Evolutionary conservation across 352 stramenopile genomes (phyloP), one percentile per base, ranked within the genome.

Genomic region (Phytophthora nicotianae): DNA sequence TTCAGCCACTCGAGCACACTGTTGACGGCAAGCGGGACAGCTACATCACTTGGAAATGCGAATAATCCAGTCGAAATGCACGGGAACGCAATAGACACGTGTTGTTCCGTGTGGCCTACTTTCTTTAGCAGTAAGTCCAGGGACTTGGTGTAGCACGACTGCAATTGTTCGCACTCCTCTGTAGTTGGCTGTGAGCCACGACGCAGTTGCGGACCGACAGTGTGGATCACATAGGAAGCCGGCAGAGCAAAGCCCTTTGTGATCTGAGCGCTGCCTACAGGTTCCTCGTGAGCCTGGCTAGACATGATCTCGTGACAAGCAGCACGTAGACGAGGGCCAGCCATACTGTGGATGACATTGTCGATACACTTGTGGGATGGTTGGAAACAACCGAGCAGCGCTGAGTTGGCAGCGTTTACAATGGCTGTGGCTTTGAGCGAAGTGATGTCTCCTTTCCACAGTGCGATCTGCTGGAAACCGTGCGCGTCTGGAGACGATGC

Each of bases 381-480:
- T 57, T 86, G 70, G 60, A 91, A 93, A 59, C 83, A 91, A 0
- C 81, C 80, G n/a, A 93, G 65, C 16, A 89, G 68, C 29, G 64
- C 61, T 19, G 72, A 77, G 58, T 92, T 91, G 33, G 81, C 79
- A 8, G 83, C 81, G 42, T 91, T 93, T 0, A 88, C 79, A 40
- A 91, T 89, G 11, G 74, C 81, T 16, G 83, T 86, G 5, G 75
- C 67, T 8, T 74, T 55, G 35, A 93, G 66, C 17, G 71, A 74
- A 21, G 79, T 89, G 58, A 90, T 91, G 68, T 89, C 81, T 0
- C 81, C 79, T 26, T 90, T 82, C 75, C 75, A 91, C 4, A 93
- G 60, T 14, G 70, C 48, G 29, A 88, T 74, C 50, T 83, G 76
- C 4, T 69, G 50, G 43, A 68, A 75, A 0, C 64, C 58, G 3